Conservation (phyloP, 2,329 filamentous ascomycete genomes). For the Fusarium buharicum region DNA sequence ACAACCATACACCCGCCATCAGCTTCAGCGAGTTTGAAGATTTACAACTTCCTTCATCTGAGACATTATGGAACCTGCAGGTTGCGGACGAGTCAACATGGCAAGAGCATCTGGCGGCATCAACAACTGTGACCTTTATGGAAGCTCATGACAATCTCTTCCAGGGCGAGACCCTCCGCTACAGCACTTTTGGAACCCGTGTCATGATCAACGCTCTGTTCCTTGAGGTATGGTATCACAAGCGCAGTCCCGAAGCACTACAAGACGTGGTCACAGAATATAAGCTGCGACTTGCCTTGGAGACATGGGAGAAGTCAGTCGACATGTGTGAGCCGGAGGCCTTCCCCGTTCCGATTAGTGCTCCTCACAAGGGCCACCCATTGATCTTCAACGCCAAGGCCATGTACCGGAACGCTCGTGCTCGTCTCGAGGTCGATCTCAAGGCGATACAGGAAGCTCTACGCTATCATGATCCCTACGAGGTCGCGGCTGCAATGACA, state of each 20-base stretch:
- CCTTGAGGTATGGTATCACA: conserved; percentile 98
- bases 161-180: conserved; percentile 88
- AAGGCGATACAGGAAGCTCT: conserved; percentile 96
- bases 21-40: conserved; percentile 98
- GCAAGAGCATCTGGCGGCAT: conserved; percentile 78
- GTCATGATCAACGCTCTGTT: conserved; percentile 99
- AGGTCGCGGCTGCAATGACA: conserved; percentile 97
- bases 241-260: conserved; percentile 95
- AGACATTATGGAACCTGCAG: conserved; percentile 92
- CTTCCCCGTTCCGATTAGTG: conserved; percentile 87
- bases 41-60: conserved; percentile 89
- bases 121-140: conserved; percentile 85
- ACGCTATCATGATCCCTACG: conserved; percentile 95
- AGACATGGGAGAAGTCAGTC: conserved; percentile 98
- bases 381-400: conserved; percentile 98
- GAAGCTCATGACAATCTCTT: conserved; percentile 95
- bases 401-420: conserved; percentile 92
- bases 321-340: conserved; percentile 92
- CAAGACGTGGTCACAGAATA: conserved; percentile 98
- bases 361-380: conserved; percentile 94
- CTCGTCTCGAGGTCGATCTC: conserved; percentile 91
- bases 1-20: conserved; percentile 98
- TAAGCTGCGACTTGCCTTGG: conserved; percentile 92
- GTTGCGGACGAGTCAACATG: conserved; percentile 82
- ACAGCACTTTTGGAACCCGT: conserved; percentile 95